Conservation (phyloP, 805 yeast species). For the Millerozyma acaciae region DNA sequence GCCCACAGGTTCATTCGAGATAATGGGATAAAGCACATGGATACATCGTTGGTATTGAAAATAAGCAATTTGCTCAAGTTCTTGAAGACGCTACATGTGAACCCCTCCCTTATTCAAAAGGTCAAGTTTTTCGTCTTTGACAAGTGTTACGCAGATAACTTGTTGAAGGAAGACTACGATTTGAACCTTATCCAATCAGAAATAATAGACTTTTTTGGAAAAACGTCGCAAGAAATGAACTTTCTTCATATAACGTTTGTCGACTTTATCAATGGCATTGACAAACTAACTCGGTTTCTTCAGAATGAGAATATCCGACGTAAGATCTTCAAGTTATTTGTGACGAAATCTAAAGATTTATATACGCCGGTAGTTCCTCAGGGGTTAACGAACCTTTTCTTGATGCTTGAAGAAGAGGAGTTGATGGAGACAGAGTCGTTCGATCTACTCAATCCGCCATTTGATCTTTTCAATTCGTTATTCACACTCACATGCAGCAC, state of each 20-base stretch:
- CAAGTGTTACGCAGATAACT: conserved; percentile 19
- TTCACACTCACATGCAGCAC: conserved; percentile 30
- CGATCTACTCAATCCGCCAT: conserved; percentile 19
- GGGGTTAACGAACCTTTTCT: conserved; percentile 26
- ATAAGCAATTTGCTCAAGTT: conserved; percentile 16
- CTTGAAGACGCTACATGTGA: conserved; percentile 14
- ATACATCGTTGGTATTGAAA: conserved; percentile 24
- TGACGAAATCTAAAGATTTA: conserved; percentile 20
- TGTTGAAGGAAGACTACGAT: conserved; percentile 5
- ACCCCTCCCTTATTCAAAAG: conserved; percentile 16
- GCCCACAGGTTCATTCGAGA: conserved; percentile 18
- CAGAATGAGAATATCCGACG: conserved; percentile 20
- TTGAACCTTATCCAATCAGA: conserved; percentile 18
- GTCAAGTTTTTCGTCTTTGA: conserved; percentile 31
- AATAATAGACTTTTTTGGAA: conserved; percentile 24
- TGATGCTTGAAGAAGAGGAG: conserved; percentile 31
- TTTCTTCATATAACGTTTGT: conserved; percentile 31
- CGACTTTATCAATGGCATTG: conserved; percentile 22
- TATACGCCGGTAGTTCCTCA: conserved; percentile 23
- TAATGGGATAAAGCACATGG: conserved; percentile 28
- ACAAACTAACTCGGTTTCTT: conserved; percentile 22
- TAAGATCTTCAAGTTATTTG: conserved; percentile 28
- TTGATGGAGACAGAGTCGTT: conserved; percentile 14
- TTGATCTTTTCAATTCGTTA: conserved; percentile 19
- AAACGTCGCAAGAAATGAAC: conserved; percentile 19